Evolutionary conservation across 139 green algal genomes (phyloP), one percentile per base, ranked within the genome.

Genomic region (Nannochloris sp.): DNA sequence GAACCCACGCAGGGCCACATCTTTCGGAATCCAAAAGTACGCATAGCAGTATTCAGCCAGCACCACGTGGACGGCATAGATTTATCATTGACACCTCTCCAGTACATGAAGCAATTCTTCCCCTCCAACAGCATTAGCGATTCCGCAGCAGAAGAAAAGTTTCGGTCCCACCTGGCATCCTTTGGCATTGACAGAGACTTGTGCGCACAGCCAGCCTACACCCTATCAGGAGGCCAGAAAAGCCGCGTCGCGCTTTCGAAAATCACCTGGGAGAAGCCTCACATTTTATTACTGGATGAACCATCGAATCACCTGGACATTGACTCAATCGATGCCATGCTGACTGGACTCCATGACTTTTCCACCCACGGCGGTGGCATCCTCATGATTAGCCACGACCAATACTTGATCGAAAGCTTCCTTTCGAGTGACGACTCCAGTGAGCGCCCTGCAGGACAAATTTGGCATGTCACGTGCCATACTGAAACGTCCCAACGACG

Each of bases 41-140:
- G 92, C 16, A 69, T 98, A 68, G 90, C 88, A 14, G 82, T 74
- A 24, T 98, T 98, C 79, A 88, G 69, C 44, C 92, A 98, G 82
- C 92, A 98, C 70, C 90, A 96, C 72, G 83, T 98, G 63, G 92
- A 98, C 53, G 86, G 86, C 4, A 78, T 98, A 68, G 89, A 98
- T 78, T 75, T 97, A 67, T 82, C 86, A 8, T 77, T 93, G 18
- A 84, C 81, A 4, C 81, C 88, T 1, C 66, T 95, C 61, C 40
- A 66, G 34, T 78, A 78, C 57, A 51, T 78, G 31, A 11, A 6
- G 24, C 70, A 78, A 61, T 27, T 36, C 5, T 79, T 61, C 69
- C 72, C 72, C 27, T 40, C 34, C 34, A 40, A 40, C 34, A 29
- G 27, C 27, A 40, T 11, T 8, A 40, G 34, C 34, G 34, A 40